Evolutionary conservation across 495 filamentous ascomycete species (phyloP).

Genomic region (Tuber indicum): DNA sequence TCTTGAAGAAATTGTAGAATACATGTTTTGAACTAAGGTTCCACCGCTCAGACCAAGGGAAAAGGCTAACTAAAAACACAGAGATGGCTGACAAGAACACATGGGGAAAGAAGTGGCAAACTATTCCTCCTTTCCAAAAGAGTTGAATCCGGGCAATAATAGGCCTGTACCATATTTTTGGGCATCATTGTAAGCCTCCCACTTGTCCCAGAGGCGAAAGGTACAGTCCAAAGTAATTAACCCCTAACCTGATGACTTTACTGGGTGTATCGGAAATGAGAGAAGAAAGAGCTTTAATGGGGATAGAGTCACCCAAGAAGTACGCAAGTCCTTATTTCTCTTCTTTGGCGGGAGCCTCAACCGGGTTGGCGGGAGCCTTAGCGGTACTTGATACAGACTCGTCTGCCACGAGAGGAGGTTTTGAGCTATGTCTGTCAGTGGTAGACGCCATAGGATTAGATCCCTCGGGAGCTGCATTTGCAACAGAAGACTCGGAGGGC

Average conservation of each 20-base stretch:
- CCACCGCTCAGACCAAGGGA: neutral
- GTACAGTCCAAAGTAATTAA: neutral
- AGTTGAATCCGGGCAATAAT: neutral
- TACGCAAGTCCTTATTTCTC: neutral
- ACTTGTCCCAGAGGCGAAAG: neutral
- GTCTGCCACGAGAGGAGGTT: neutral
- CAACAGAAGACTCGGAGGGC: neutral
- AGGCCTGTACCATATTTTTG: neutral
- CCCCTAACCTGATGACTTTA: neutral
- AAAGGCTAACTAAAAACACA: neutral
- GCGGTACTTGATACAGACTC: neutral
- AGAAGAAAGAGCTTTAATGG: neutral
- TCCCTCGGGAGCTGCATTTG: conserved; percentile 1
- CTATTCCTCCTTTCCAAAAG: neutral
- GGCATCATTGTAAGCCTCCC: neutral
- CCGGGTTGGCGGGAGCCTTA: neutral
- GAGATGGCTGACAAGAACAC: neutral
- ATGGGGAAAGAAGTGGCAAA: neutral
- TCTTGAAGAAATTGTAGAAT: neutral
- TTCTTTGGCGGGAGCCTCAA: neutral
- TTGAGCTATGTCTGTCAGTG: neutral
- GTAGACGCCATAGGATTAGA: neutral
- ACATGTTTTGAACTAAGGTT: neutral
- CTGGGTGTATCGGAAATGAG: neutral
- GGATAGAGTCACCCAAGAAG: neutral